Base-by-base conservation (phyloP, 305 asterid genomes). In the Ajuga reptans region DNA sequence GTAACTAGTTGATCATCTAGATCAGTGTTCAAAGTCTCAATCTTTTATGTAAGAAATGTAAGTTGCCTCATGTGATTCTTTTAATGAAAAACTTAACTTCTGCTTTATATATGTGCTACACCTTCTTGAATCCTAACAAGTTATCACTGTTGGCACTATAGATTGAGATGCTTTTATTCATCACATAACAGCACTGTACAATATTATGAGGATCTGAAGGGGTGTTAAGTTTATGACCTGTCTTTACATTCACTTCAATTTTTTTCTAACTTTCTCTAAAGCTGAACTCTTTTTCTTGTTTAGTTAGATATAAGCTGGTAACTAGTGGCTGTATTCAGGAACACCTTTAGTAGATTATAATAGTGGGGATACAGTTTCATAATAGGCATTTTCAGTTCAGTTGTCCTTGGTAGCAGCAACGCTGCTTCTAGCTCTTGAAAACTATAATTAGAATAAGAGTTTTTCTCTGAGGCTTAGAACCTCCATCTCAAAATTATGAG, bases 391-490 rank as follows among this genome's bases (percentile, higher is more conserved):
- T n/a, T 11, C 37, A 21, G 54, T 37, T 66, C 12, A 7, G 36
- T 9, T 18, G 37, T 66, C 21, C 9, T 37, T 59, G 39, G n/a
- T 6, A 36, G 41, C 9, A 1, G 8, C 9, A 39, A 34, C 49
- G 67, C 49, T 49, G 71, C 68, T 59, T 21, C 12, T 57, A 14
- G 51, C 52, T 39, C 69, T 66, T 41, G 46, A 41, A 10, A 14
- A 39, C 66, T 56, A 27, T 2, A n/a, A 17, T 18, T 58, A 5
- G 60, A 57, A 6, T 56, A 49, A 46, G 60, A 34, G 57, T 4
- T 37, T 27, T 8, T 15, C 37, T 27, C 24, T 21, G 15, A 58
- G 50, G 45, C 51, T 51, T 57, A 46, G 50, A 24, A 12, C 42
- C 24, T 57, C 24, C 21, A 18, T 14, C 29, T 3, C 12, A 34